Conservation (phyloP, 306 rosid genomes). For the Pueraria montana region DNA sequence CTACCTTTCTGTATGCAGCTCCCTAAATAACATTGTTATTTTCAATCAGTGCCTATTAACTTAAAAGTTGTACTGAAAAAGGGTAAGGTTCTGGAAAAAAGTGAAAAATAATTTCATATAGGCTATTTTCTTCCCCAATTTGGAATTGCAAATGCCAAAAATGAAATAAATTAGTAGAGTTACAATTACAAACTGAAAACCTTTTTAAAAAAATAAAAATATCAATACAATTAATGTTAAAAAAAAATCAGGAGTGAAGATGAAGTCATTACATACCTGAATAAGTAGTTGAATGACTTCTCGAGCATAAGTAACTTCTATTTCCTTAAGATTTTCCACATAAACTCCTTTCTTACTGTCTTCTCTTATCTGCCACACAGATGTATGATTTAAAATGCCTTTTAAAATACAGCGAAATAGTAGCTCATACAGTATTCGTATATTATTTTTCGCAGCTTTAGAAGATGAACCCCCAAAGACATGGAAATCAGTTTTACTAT, state of each 20-base stretch:
- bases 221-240: background rate
- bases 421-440: slow-evolving; percentile 4
- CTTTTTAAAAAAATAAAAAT: background rate
- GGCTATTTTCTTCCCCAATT: background rate
- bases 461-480: background rate
- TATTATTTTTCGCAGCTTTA: slow-evolving; percentile 13
- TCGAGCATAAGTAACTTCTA: slow-evolving; percentile 88
- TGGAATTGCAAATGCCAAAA: slow-evolving; percentile 33
- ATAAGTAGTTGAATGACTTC: slow-evolving; percentile 93
- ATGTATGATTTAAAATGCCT: slow-evolving; percentile 5
- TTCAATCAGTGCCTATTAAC: slow-evolving; percentile 40
- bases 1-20: slow-evolving; percentile 93
- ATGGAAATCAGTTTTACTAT: background rate
- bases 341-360: slow-evolving; percentile 93
- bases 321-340: slow-evolving; percentile 95
- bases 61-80: background rate
- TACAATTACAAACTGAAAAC: slow-evolving; percentile 10
- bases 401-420: slow-evolving; percentile 29
- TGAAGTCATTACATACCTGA: slow-evolving; percentile 64
- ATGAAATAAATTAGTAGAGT: background rate
- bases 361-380: slow-evolving; percentile 80
- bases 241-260: slow-evolving; percentile 26
- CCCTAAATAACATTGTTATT: slow-evolving; percentile 66
- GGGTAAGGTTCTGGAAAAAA: background rate
- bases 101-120: background rate